A percentile compares a stretch with the other conserved stretches of the same genome.
Conservation (phyloP, 2,329 filamentous ascomycete genomes). For the Colletotrichum musae region DNA sequence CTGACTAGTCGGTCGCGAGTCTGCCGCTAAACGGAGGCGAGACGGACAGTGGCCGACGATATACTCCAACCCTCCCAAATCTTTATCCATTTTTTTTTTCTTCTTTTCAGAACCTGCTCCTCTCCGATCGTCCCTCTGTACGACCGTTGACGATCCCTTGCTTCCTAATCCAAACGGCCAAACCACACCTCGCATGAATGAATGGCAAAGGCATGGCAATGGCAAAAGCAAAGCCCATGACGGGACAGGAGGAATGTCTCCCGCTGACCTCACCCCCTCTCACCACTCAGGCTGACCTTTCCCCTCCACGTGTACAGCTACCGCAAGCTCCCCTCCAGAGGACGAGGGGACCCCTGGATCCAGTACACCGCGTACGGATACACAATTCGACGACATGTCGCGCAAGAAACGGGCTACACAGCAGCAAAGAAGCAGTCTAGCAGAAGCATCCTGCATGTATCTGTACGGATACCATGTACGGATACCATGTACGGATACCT, state of each 20-base stretch:
- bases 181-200: constrained; percentile 20
- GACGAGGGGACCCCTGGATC: constrained; percentile 22
- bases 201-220: constrained; percentile 12
- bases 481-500: no score
- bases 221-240: constrained; percentile 17
- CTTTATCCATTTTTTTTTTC: neutral
- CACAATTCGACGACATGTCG: neutral
- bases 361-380: neutral
- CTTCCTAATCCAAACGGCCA: neutral
- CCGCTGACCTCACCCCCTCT: constrained; percentile 8
- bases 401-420: neutral
- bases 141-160: constrained; percentile 19
- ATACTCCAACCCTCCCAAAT: constrained; percentile 3
- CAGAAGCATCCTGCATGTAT: neutral
- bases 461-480: neutral
- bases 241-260: constrained; percentile 4
- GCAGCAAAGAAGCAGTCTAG: neutral
- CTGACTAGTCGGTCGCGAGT: neutral
- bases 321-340: constrained; percentile 11
- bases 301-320: constrained; percentile 29
- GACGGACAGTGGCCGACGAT: constrained; percentile 28
- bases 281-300: constrained; percentile 9
- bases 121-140: constrained; percentile 6
- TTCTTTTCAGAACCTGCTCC: neutral
- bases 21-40: constrained; percentile 10